Base-by-base conservation (phyloP, 495 filamentous ascomycete genomes). In the Aspergillus panamensis region DNA sequence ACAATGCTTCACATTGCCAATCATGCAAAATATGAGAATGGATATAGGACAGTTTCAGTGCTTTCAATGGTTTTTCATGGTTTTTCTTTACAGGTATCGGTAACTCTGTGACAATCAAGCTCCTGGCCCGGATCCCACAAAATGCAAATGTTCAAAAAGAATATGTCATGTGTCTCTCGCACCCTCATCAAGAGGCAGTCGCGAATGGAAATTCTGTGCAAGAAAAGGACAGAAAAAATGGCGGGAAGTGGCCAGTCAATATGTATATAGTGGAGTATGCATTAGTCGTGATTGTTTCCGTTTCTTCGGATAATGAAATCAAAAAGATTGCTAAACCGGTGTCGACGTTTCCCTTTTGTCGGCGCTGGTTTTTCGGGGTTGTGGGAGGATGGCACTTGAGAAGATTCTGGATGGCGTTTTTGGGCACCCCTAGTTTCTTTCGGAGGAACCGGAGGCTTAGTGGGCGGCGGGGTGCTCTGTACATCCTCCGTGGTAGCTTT, bases 311-410 rank as follows among this genome's bases (percentile, higher is more conserved):
- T 48, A 20, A 68, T 42, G 47, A 61, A 62, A 52, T 67, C 62
- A 47, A 68, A 68, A 25, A 68, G 48, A 48, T 44, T 61, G 40
- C 65, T 65, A 6, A 65, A 31, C 29, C 65, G 62, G 32, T 59
- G 60, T 50, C 65, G 62, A 51, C 62, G 59, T 48, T 65, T 65
- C 1, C 55, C 58, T 48, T 66, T 65, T 17, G 65, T 17, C 42
- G 51, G 60, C 6, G 10, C 35, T 20, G 42, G 17, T 45, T 60
- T 45, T 14, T 57, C 51, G 14, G 33, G n/a, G 29, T 48, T 16
- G 16, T 49, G 32, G 17, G 35, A 16, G 12, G 40, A n/a, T 17
- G 29, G 13, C 25, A 35, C 19, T 12, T 20, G 42, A 42, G 51
- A 59, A 17, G n/a, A 14, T 9, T 54, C 33, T 16, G 12, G 19